phyloP scores from a whole-genome alignment of 1,284 basidiomycete genomes.

The Naganishia sp. region DNA sequence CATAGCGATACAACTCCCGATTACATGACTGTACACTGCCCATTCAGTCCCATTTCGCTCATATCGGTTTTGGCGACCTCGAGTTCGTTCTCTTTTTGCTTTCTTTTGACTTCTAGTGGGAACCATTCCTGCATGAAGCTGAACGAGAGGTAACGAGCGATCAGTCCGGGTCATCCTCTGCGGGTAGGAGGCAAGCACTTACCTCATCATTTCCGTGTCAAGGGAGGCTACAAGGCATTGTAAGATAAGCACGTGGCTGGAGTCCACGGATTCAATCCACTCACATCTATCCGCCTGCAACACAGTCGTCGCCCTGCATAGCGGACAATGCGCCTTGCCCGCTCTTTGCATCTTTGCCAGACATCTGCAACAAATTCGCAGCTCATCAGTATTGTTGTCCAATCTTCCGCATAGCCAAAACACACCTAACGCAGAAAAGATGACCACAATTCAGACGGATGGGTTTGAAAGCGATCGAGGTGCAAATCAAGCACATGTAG shows the following conservation, averaged over 20 bases:
- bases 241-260: slow-evolving; percentile 1
- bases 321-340: slow-evolving; percentile 75
- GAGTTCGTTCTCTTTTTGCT: slow-evolving; percentile 72
- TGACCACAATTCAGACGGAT: slow-evolving; percentile 82
- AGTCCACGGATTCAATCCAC: slow-evolving; percentile 39
- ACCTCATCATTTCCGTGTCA: slow-evolving; percentile 49
- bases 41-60: slow-evolving; percentile 63
- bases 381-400: neutral
- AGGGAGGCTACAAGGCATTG: slow-evolving; percentile 39
- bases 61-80: slow-evolving; percentile 75
- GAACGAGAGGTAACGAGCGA: neutral
- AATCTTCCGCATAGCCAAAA: slow-evolving; percentile 1
- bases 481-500: slow-evolving; percentile 69
- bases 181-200: slow-evolving; percentile 61
- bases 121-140: slow-evolving; percentile 90
- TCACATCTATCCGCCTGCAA: slow-evolving; percentile 70
- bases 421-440: slow-evolving; percentile 80
- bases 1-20: neutral
- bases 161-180: neutral
- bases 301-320: slow-evolving; percentile 78
- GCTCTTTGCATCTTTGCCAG: slow-evolving; percentile 92
- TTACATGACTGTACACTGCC: slow-evolving; percentile 29
- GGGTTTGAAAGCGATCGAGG: slow-evolving; percentile 81
- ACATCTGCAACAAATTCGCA: slow-evolving; percentile 58
- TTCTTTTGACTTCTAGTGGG: slow-evolving; percentile 76